Evolutionary conservation across 768 basidiomycete species (phyloP), one percentile per base, ranked within the genome.

Genomic region (Mycena galopus): DNA sequence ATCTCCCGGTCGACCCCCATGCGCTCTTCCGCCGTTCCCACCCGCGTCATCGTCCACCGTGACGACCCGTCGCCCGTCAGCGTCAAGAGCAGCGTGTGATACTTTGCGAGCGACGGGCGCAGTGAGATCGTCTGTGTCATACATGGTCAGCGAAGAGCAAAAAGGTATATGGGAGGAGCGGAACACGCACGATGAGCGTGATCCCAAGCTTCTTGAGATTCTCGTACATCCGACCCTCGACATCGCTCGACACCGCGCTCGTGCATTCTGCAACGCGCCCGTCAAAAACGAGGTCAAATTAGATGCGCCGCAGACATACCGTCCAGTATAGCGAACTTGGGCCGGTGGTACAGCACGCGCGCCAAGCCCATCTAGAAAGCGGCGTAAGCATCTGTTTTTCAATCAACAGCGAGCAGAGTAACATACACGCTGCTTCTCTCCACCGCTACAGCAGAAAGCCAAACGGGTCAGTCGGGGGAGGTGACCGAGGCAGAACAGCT

Each of bases 201-300:
- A 98, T 96, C 1, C 93, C 96, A 16, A 95, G 85, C 35, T 91
- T 87, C 81, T 98, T 98, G 32, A 94, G 93, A 73, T 95, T 91
- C 79, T 97, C 94, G 83, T 98, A 99, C 95, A 99, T 96, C 74
- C 90, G 86, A 0, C 96, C 96, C 80, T 99, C 97, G 25, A 98
- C 96, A 79, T 99, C 97, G 73, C 94, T 95, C 16, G 96, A 97
- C 12, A 99, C 96, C 0, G 97, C 97, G 66, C 94, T 95, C 8
- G 97, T 98, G 81, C 96, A 98, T 78, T 99, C 96, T 94, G 78
- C 57, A 67, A 72, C 57, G 57, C 8, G 16, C 19, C 23, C 19
- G 5, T 61, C 30, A 73, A 67, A n/a, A 32, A 19, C 27, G 11
- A 33, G n/a, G 9, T n/a, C 12, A 55, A 47, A 19, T 6, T 37